Evolutionary conservation across 2,329 filamentous ascomycete genomes (phyloP).

Genomic region (Cordyceps cicadae): DNA sequence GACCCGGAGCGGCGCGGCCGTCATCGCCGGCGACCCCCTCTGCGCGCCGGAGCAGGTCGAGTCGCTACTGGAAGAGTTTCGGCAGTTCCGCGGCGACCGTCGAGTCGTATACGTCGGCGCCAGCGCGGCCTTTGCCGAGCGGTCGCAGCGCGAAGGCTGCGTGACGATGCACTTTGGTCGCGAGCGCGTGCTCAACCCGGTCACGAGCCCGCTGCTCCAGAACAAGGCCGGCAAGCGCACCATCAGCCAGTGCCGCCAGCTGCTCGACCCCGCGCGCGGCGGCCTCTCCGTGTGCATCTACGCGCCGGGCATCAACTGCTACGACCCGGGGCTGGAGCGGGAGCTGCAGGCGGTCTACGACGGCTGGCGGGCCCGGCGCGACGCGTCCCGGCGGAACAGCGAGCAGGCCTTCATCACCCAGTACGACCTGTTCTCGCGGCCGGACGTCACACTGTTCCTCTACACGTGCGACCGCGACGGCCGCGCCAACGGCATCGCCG

Average conservation of each 20-base stretch:
- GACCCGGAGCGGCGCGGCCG: slow-evolving; percentile 12
- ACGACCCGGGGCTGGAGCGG: slow-evolving; percentile 13
- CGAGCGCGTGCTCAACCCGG: slow-evolving; percentile 16
- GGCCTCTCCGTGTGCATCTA: slow-evolving; percentile 12
- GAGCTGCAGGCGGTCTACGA: slow-evolving; percentile 15
- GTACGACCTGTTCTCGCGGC: slow-evolving; percentile 16
- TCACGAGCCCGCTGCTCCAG: slow-evolving; percentile 15
- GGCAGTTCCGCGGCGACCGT: slow-evolving; percentile 8
- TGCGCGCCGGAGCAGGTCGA: slow-evolving; percentile 11
- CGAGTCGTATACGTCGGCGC: slow-evolving; percentile 16
- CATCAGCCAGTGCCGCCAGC: slow-evolving; percentile 16
- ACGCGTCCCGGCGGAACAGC: slow-evolving; percentile 1
- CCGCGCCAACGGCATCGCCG: slow-evolving; percentile 15
- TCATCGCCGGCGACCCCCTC: slow-evolving; percentile 17
- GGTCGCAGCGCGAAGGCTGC: slow-evolving; percentile 12
- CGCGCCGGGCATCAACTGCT: slow-evolving; percentile 5
- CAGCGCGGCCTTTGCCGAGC: slow-evolving; percentile 14
- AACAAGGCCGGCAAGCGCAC: slow-evolving; percentile 17
- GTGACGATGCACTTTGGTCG: slow-evolving; percentile 15
- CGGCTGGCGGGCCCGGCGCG: slow-evolving; percentile 15
- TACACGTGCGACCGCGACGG: slow-evolving; percentile 13
- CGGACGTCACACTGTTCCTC: slow-evolving; percentile 14
- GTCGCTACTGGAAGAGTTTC: slow-evolving; percentile 14
- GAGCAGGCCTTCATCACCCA: slow-evolving; percentile 17
- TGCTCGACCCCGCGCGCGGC: slow-evolving; percentile 15